These are phyloP conservation scores for Verticillium nubilum DNA, from an alignment of 2,329 filamentous ascomycete genomes.

Conservation along the genomic window DNA sequence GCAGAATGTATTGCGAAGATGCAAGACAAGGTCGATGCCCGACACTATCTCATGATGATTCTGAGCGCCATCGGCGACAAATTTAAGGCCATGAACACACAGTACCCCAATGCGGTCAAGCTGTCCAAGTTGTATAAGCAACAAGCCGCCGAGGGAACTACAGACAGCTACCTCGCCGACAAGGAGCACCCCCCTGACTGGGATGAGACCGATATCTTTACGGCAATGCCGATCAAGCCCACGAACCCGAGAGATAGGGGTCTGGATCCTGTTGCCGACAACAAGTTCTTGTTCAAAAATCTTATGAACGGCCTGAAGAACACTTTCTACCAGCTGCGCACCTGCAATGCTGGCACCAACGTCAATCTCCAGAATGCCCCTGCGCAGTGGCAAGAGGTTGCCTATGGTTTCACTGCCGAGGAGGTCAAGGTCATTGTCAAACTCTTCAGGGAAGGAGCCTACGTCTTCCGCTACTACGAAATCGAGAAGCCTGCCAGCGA, in stretches of 20 bases:
- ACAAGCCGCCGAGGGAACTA: conserved; percentile 54
- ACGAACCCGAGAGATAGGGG: conserved; percentile 85
- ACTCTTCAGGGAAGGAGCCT: conserved; percentile 91
- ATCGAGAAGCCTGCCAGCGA: conserved; percentile 74
- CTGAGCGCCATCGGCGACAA: conserved; percentile 97
- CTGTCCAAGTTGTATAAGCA: conserved; percentile 72
- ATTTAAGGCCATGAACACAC: conserved; percentile 95
- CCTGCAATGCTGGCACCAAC: conserved; percentile 68
- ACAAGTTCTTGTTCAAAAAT: conserved; percentile 97
- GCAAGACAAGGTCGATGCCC: conserved; percentile 86
- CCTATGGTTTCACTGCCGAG: conserved; percentile 93
- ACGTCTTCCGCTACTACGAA: conserved; percentile 95
- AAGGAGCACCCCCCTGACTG: conserved; percentile 79
- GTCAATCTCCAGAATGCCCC: conserved; percentile 77
- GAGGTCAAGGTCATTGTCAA: conserved; percentile 96
- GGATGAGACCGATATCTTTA: conserved; percentile 98
- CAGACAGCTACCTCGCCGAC: conserved; percentile 81
- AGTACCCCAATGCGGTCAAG: conserved; percentile 93
- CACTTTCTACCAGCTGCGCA: conserved; percentile 89
- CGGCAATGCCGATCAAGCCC: conserved; percentile 91
- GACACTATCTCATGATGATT: conserved; percentile 95
- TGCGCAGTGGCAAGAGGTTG: conserved; percentile 89
- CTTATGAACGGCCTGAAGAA: conserved; percentile 93
- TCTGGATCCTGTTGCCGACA: conserved; percentile 87
- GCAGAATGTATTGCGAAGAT: conserved; percentile 95